Evolutionary conservation across 164 flowering plant genomes (phyloP), one percentile per base, ranked within the genome.

Genomic region (Vitis rotundifolia): DNA sequence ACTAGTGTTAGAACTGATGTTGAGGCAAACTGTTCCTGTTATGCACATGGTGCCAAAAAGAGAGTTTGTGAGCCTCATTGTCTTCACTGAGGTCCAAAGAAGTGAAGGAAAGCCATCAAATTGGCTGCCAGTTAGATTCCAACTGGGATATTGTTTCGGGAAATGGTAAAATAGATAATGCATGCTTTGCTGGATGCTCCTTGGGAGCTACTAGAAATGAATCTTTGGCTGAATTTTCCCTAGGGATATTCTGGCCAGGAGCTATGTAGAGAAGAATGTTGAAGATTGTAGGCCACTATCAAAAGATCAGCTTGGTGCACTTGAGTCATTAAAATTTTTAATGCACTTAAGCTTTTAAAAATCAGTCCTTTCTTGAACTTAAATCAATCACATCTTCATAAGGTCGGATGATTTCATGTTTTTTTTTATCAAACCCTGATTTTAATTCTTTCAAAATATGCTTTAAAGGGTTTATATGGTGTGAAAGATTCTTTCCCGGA

Each of bases 71-170:
- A 81, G 76, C 95, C 51, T 86, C 92, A 14, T 63, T 60, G 55
- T 87, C 94, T 50, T 91, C 97, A 5, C 68, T 91, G 68, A 89
- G 86, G 74, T 86, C 94, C 6, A 93, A 93, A 78, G 90, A 83
- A 75, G 89, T 90, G 28, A 93, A 87, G 75, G 97, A 92, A 49
- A 71, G 83, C 66, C 89, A 83, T 76, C 66, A 54, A 62, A 22
- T 16, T 71, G 84, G 77, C 58, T 79, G 83, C 66, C 68, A 75
- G 11, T 63, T 66, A 49, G 81, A 71, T 79, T 78, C 78, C 68
- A 28, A 49, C 49, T 13, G 71, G 61, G 74, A 66, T 77, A 59
- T 63, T 52, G 69, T 26, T 68, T 59, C 68, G 28, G 81, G 70
- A 59, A 70, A 69, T 69, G 76, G 61, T 68, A 48, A 18, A 44